Evolutionary conservation across 1,284 basidiomycete species (phyloP), one percentile per base, ranked within the genome.

Genomic region (Fomitiporia mediterranea): DNA sequence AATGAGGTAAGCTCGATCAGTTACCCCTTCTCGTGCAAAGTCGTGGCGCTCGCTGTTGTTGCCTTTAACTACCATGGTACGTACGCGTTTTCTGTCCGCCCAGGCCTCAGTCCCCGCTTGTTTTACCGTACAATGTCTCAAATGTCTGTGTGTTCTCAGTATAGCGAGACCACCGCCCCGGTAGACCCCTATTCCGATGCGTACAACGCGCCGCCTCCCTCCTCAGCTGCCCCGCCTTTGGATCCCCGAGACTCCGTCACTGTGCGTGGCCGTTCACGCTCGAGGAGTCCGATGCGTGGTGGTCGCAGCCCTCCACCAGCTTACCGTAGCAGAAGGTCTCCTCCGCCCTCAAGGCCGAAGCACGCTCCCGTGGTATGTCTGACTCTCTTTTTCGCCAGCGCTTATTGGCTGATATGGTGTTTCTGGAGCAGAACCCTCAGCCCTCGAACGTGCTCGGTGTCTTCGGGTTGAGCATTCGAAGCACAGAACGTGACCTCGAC

Each of bases 401-500:
- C 43, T 60, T 58, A 43, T 42, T 63, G 69, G 60, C 74, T 80
- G 63, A 80, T 69, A 38, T 6, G 9, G 30, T 60, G 62, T 13
- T 39, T 66, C 61, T 69, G 64, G 69, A 75, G 74, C 76, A 90
- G 86, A 86, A 84, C 64, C 86, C 89, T 55, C 87, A 87, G 65
- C 91, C 95, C 25, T 89, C 89, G 63, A 86, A 83, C 61, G 94
- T 98, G 21, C 80, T 99, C 59, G 97, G 97, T 59, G 94, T 98
- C 15, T 99, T 99, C 65, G 97, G 96, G 15, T 77, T 99, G 42
- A 95, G 92, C 64, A 96, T 99, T 60, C 84, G 95, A 58, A 98
- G 96, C 2, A 83, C 86, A 57, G 97, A 99, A 70, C 83, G 89
- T 42, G 96, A 98, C 69, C 77, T 99, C 48, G 91, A 98, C 65